phyloP scores from a whole-genome alignment of 2,329 filamentous ascomycete genomes.

The Alternaria arborescens region DNA sequence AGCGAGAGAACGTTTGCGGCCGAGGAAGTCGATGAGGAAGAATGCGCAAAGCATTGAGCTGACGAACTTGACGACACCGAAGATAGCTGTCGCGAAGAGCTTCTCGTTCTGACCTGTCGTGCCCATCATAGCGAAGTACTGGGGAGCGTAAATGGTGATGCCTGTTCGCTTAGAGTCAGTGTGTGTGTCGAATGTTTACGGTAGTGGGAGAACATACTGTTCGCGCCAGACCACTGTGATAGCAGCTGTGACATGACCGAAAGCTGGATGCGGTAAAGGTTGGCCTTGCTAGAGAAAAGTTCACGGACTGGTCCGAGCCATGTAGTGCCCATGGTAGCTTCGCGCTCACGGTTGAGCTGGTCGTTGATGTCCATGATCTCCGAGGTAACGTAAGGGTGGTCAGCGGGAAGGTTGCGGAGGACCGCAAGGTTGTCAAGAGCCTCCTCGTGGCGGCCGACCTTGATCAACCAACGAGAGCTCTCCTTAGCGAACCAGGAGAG shows the following conservation, averaged over 20 bases:
- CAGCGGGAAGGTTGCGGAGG: conserved; percentile 66
- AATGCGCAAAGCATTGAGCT: conserved; percentile 74
- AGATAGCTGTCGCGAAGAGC: conserved; percentile 77
- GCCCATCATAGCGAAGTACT: conserved; percentile 77
- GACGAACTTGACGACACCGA: conserved; percentile 77
- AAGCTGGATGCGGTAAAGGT: conserved; percentile 77
- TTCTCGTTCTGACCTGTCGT: conserved; percentile 73
- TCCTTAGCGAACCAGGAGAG: conserved; percentile 75
- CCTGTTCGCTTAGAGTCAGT: neutral
- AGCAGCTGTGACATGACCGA: conserved; percentile 74
- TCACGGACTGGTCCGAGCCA: conserved; percentile 73
- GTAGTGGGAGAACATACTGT: conserved; percentile 33
- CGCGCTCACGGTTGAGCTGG: conserved; percentile 74
- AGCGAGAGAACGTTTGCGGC: conserved; percentile 68
- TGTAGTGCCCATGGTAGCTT: conserved; percentile 73
- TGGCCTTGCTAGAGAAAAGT: conserved; percentile 71
- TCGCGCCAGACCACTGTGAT: conserved; percentile 77
- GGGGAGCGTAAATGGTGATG: conserved; percentile 76
- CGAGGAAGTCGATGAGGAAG: conserved; percentile 81
- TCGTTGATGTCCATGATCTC: conserved; percentile 72
- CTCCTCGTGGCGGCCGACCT: conserved; percentile 67
- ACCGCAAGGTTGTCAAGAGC: conserved; percentile 65
- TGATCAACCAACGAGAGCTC: conserved; percentile 75
- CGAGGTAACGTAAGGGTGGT: conserved; percentile 67
- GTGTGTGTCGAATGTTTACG: neutral